Percentiles rank a stretch among this genome's conserved stretches.
phyloP scores from a whole-genome alignment of 176 grass and related monocot species.

The Oryza rufipogon region DNA sequence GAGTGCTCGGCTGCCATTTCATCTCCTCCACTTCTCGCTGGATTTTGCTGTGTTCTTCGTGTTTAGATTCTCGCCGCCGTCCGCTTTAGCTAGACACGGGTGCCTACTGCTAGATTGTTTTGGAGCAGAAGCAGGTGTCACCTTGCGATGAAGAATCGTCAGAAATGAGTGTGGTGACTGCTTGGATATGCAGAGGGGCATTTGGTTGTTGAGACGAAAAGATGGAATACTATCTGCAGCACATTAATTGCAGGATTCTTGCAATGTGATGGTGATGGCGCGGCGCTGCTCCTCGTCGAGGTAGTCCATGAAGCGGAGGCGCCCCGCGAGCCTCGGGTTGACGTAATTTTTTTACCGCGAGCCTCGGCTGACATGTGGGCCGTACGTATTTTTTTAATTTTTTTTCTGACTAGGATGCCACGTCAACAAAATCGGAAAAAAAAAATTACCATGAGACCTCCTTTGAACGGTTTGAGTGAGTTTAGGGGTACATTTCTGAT shows the following conservation, averaged over 20 bases:
- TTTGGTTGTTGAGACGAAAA: background rate
- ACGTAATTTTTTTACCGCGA: too few relatives aligned
- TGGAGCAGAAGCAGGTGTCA: constrained; percentile 11
- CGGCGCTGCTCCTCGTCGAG: constrained; percentile 89
- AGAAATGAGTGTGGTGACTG: background rate
- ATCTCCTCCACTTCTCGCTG: background rate
- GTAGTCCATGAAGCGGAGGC: constrained; percentile 79
- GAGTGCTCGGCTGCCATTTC: background rate
- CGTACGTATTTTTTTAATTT: too few relatives aligned
- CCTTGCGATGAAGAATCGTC: constrained; percentile 15
- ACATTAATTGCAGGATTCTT: too few relatives aligned
- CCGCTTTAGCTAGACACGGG: background rate
- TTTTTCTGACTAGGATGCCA: too few relatives aligned
- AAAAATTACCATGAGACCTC: too few relatives aligned
- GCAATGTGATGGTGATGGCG: background rate
- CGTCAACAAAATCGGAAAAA: too few relatives aligned
- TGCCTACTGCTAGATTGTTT: constrained; percentile 13
- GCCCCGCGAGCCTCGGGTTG: constrained; percentile 72
- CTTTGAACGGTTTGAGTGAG: too few relatives aligned
- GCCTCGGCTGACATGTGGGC: too few relatives aligned
- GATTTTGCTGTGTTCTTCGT: background rate
- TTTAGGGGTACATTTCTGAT: too few relatives aligned
- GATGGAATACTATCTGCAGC: background rate
- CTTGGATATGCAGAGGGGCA: background rate
- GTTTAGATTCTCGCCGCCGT: background rate